Base-by-base conservation (phyloP, 2,329 filamentous ascomycete species). In the Fusarium chlamydosporum region DNA sequence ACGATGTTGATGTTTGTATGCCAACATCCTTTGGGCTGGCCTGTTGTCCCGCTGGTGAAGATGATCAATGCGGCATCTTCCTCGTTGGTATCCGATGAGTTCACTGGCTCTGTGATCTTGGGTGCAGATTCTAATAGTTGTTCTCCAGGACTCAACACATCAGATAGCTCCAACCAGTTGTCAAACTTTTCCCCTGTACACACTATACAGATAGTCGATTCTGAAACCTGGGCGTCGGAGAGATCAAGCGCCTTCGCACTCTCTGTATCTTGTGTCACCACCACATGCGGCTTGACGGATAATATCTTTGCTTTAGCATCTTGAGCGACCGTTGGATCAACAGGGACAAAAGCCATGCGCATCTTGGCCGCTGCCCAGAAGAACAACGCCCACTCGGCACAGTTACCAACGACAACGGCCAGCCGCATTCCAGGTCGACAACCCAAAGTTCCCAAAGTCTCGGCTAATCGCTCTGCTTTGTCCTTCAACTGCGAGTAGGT, bases 31-130 rank as follows among this genome's bases (percentile, higher is more conserved):
- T 85, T 85, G 7, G 83, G 82, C 1, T 78, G 71, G 7, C 81
- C 82, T 0, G 82, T 84, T n/a, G 82, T 85, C 20, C 83, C 83
- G 65, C 82, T 84, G 20, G 82, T 85, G 72, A 85, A 84, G 33
- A 84, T 75, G 47, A 85, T 79, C 41, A 83, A 74, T 7, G 78
- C 78, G 8, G 71, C 76, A 48, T 77, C 73, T 7, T 67, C 53
- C 15, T 48, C 18, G 34, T 34, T 45, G 11, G 52, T 35, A 6
- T 43, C 20, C 7, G 26, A 3, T 12, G 27, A 45, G 7, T 38
- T 10, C 15, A 26, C 20, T 11, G 20, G 15, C 1, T 64, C 31
- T 18, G 26, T 27, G 11, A 27, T 35, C 10, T 31, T 35, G 7
- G 27, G 11, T 10, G 29, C 3, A 3, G 8, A 35, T 6, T 33